phyloP scores from a whole-genome alignment of 495 filamentous ascomycete species.

The Aspergillus asperescens region DNA sequence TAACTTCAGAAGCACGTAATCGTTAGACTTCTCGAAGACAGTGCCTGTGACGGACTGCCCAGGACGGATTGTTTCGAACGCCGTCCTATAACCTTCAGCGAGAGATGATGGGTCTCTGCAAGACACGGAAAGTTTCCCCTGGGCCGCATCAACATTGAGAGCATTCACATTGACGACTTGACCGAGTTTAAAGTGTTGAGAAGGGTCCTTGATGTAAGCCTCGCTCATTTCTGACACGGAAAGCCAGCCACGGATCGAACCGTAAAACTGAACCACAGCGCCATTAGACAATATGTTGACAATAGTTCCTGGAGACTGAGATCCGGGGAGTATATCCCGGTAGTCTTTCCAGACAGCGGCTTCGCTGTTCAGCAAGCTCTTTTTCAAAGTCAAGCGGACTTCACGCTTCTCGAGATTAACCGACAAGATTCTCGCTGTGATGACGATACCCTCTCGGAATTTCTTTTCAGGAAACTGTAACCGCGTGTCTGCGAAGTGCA shows the following conservation, averaged over 20 bases:
- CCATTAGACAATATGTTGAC: slow-evolving; percentile 70
- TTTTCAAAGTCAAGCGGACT: slow-evolving; percentile 87
- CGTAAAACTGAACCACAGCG: slow-evolving; percentile 91
- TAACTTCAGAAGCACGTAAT: slow-evolving; percentile 73
- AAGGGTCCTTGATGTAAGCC: slow-evolving; percentile 83
- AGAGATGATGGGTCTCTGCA: slow-evolving; percentile 84
- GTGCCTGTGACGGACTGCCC: slow-evolving; percentile 69
- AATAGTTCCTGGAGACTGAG: slow-evolving; percentile 77
- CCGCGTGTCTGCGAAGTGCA: slow-evolving; percentile 80
- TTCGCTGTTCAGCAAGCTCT: slow-evolving; percentile 86
- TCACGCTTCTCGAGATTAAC: slow-evolving; percentile 69
- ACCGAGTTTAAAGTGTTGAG: slow-evolving; percentile 79
- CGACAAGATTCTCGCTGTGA: slow-evolving; percentile 80
- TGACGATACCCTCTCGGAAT: slow-evolving; percentile 82
- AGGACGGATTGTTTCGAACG: slow-evolving; percentile 62
- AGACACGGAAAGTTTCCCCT: slow-evolving; percentile 72
- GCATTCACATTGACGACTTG: slow-evolving; percentile 88
- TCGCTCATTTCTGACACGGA: slow-evolving; percentile 97
- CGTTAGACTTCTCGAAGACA: slow-evolving; percentile 78
- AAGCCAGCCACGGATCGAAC: slow-evolving; percentile 72
- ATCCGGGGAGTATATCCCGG: slow-evolving; percentile 59
- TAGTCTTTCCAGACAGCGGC: slow-evolving; percentile 69
- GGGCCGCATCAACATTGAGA: slow-evolving; percentile 66
- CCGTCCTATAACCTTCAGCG: slow-evolving; percentile 65
- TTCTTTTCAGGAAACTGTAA: slow-evolving; percentile 93